Conservation (phyloP, 345 rosid genomes). For the Triadica sebifera region DNA sequence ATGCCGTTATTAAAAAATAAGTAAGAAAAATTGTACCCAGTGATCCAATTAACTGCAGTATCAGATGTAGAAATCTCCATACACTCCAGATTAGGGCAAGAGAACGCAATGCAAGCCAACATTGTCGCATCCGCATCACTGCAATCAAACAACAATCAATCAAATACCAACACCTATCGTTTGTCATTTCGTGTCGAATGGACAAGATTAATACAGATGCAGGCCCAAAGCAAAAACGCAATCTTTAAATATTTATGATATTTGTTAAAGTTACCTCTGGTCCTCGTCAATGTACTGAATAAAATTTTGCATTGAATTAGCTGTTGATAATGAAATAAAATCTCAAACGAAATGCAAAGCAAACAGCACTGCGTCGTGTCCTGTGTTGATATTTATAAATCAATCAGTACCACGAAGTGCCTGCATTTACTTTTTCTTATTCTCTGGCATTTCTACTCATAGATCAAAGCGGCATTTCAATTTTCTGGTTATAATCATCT, state of each 20-base stretch:
- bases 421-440: not conserved
- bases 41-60: constrained; percentile 66
- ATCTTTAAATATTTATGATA: not conserved
- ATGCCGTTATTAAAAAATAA: not conserved
- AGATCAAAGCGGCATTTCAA: constrained; percentile 1
- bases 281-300: not conserved
- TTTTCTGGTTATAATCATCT: constrained; percentile 2
- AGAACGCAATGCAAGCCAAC: constrained; percentile 93
- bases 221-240: not conserved
- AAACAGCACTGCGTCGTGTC: not conserved
- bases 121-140: constrained; percentile 88
- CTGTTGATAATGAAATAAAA: not conserved
- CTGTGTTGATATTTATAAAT: constrained; percentile 1
- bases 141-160: constrained; percentile 23
- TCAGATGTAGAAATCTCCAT: constrained; percentile 68
- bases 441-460: not conserved
- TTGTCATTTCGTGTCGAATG: not conserved
- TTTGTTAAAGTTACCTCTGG: not conserved
- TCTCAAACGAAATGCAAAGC: not conserved
- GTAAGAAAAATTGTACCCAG: constrained; percentile 55
- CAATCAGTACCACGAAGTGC: constrained; percentile 15
- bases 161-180: not conserved
- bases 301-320: not conserved
- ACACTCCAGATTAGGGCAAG: constrained; percentile 81
- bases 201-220: not conserved